phyloP scores from a whole-genome alignment of 1,284 basidiomycete species.

The Cryptococcus deneoformans region DNA sequence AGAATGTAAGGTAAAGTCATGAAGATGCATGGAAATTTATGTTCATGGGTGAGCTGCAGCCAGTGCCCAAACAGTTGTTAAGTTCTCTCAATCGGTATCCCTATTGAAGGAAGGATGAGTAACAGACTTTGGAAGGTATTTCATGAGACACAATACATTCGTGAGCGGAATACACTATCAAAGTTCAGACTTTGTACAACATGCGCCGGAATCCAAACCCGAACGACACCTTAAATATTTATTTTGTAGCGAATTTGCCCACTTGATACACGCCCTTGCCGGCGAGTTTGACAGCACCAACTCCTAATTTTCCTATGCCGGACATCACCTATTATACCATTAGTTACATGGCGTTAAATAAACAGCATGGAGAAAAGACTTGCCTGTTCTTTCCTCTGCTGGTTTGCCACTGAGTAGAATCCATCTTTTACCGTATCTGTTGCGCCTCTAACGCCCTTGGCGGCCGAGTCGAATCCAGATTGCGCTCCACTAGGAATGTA shows the following conservation, averaged over 20 bases:
- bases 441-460: not conserved
- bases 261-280: constrained; percentile 25
- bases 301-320: constrained; percentile 21
- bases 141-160: too few relatives aligned
- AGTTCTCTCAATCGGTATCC: too few relatives aligned
- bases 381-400: constrained; percentile 25
- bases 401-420: constrained; percentile 19
- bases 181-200: too few relatives aligned
- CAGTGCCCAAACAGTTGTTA: too few relatives aligned
- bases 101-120: too few relatives aligned
- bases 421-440: constrained; percentile 18
- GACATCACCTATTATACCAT: constrained; percentile 14
- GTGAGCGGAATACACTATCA: too few relatives aligned
- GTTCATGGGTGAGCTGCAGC: too few relatives aligned
- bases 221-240: not conserved
- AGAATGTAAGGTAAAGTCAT: too few relatives aligned
- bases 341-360: not conserved
- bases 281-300: constrained; percentile 22
- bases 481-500: constrained; percentile 20
- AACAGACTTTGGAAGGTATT: too few relatives aligned
- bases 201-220: too few relatives aligned
- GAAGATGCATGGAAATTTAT: too few relatives aligned
- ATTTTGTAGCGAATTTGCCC: constrained; percentile 28
- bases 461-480: constrained; percentile 10
- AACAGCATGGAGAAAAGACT: not conserved